A percentile compares a stretch with the other conserved stretches of the same genome.
Evolutionary conservation across 2,329 filamentous ascomycete genomes (phyloP).

Genomic region (Cordyceps fumosorosea): DNA sequence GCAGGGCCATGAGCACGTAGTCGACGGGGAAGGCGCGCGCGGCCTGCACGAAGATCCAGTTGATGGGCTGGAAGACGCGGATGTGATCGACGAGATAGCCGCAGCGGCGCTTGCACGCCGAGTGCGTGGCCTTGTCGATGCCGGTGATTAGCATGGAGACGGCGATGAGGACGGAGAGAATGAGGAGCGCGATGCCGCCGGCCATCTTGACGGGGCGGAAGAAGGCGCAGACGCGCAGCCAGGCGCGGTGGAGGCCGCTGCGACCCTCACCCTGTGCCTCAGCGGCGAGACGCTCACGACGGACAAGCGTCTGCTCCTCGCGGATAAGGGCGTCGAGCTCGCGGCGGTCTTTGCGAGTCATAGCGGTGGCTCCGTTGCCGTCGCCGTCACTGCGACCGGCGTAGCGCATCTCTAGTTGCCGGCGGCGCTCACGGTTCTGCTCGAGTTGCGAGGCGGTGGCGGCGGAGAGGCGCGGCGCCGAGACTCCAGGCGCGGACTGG

Average conservation of each 20-base stretch:
- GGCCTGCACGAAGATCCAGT: constrained; percentile 72
- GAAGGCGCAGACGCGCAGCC: constrained; percentile 74
- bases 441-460: constrained; percentile 76
- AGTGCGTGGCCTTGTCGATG: constrained; percentile 96
- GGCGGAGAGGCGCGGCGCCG: constrained; percentile 69
- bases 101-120: constrained; percentile 80
- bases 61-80: constrained; percentile 91
- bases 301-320: constrained; percentile 86
- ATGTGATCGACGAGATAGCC: constrained; percentile 85
- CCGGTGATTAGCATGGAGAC: constrained; percentile 90
- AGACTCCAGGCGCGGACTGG: constrained; percentile 82
- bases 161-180: constrained; percentile 71
- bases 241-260: constrained; percentile 64
- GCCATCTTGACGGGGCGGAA: constrained; percentile 86
- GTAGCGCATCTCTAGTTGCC: constrained; percentile 82
- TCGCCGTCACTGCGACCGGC: constrained; percentile 66
- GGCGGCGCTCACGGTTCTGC: constrained; percentile 82
- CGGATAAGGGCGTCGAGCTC: constrained; percentile 82
- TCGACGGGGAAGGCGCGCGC: constrained; percentile 85
- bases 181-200: constrained; percentile 70
- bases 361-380: constrained; percentile 17
- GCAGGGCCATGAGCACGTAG: constrained; percentile 79
- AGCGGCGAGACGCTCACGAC: constrained; percentile 78
- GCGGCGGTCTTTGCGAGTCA: constrained; percentile 78
- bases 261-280: constrained; percentile 75